These are phyloP conservation scores for Anthracocystis walkeri DNA, from an alignment of 1,284 basidiomycete genomes.

Conservation along the genomic window DNA sequence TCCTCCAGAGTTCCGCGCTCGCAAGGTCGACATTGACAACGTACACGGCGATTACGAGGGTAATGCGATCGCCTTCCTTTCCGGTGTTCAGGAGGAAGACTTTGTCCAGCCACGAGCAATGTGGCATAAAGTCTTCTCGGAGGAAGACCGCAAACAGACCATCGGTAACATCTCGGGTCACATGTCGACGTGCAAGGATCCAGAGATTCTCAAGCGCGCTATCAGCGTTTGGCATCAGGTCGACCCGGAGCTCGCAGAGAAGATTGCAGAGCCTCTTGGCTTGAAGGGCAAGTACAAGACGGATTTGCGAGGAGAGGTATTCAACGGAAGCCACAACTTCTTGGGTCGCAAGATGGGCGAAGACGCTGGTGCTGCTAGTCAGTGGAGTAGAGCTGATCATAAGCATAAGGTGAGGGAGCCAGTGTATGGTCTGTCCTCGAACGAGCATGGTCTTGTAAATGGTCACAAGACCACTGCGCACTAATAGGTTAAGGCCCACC, in stretches of 20 bases:
- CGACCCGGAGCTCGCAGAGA: slow-evolving; percentile 42
- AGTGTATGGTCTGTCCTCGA: slow-evolving; percentile 29
- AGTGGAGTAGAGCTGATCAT: slow-evolving; percentile 19
- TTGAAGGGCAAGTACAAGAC: slow-evolving; percentile 51
- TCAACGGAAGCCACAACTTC: slow-evolving; percentile 60
- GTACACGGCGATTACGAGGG: slow-evolving; percentile 70
- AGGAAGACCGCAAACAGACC: slow-evolving; percentile 66
- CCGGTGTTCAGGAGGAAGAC: slow-evolving; percentile 77
- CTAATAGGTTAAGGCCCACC: not conserved
- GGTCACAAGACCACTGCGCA: slow-evolving; percentile 15
- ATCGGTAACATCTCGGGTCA: slow-evolving; percentile 51
- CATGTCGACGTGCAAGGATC: slow-evolving; percentile 49
- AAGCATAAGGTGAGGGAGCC: slow-evolving; percentile 19
- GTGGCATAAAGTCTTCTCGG: slow-evolving; percentile 82
- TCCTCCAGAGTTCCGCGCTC: slow-evolving; percentile 40
- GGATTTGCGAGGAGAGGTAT: slow-evolving; percentile 30
- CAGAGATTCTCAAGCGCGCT: slow-evolving; percentile 35
- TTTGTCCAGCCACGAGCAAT: slow-evolving; percentile 89
- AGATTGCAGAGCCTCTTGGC: slow-evolving; percentile 50
- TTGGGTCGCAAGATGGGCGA: slow-evolving; percentile 31
- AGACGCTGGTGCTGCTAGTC: slow-evolving; percentile 2
- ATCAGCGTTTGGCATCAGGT: slow-evolving; percentile 58
- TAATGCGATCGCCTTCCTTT: slow-evolving; percentile 74
- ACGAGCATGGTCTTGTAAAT: slow-evolving; percentile 20
- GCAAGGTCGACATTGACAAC: slow-evolving; percentile 37